Evolutionary conservation across 2,329 filamentous ascomycete species (phyloP).

Genomic region (Stenocarpella maydis): DNA sequence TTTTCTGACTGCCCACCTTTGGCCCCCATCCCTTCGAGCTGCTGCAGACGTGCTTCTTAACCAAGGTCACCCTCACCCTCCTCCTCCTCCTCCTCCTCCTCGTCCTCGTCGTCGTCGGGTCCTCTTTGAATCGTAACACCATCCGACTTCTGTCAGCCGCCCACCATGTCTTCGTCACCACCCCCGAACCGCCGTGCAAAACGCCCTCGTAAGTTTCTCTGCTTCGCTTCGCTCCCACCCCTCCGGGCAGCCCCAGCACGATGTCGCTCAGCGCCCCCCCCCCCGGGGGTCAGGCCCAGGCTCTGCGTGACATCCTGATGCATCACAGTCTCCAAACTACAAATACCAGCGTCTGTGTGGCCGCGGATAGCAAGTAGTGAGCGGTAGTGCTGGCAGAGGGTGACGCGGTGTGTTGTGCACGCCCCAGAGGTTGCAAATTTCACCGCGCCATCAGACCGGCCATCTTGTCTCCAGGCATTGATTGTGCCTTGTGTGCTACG

Average conservation of each 20-base stretch:
- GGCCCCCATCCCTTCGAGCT: neutral
- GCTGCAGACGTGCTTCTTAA: neutral
- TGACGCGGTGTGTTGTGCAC: neutral
- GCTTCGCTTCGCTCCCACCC: neutral
- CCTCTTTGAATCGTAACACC: neutral
- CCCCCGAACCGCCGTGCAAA: slow-evolving; percentile 50
- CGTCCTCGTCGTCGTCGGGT: too few species aligned
- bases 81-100: too few species aligned
- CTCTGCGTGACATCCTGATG: neutral
- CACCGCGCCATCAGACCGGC: neutral
- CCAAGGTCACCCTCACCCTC: neutral
- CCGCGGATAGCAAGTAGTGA: neutral
- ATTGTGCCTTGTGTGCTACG: neutral
- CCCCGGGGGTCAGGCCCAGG: neutral
- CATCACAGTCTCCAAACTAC: neutral
- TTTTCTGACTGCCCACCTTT: neutral
- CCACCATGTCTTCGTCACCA: slow-evolving; percentile 37
- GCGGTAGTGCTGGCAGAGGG: neutral
- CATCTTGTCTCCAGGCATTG: neutral
- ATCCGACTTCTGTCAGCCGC: neutral
- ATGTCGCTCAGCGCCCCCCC: neutral
- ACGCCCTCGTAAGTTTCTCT: slow-evolving; percentile 50
- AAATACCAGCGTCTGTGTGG: neutral
- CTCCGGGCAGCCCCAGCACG: neutral
- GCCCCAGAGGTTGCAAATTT: neutral